phyloP scores from a whole-genome alignment of 2,329 filamentous ascomycete species.

The Aspergillus puulaauensis region DNA sequence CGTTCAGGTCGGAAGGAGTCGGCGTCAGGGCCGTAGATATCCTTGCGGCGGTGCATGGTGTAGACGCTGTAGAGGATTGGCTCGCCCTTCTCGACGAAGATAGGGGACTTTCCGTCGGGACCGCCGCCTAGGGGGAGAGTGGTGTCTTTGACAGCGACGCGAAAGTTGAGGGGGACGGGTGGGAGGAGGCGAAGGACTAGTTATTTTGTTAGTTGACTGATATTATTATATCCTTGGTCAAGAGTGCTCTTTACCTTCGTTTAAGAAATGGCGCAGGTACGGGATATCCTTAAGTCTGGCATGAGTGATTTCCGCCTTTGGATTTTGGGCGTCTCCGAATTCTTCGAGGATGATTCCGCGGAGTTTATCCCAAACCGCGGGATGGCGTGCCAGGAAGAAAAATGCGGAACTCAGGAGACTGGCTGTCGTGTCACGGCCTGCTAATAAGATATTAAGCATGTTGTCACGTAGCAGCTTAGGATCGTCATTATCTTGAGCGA shows the following conservation, averaged over 20 bases:
- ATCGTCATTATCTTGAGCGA: slow-evolving; percentile 48
- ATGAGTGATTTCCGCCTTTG: slow-evolving; percentile 43
- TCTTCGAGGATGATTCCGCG: slow-evolving; percentile 35
- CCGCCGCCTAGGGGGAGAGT: slow-evolving; percentile 57
- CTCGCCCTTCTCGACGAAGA: slow-evolving; percentile 66
- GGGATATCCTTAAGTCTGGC: slow-evolving; percentile 41
- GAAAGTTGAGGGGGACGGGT: slow-evolving; percentile 47
- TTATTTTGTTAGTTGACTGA: slow-evolving; percentile 1
- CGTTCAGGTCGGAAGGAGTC: slow-evolving; percentile 50
- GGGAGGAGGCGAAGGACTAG: slow-evolving; percentile 45
- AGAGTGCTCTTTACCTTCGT: slow-evolving; percentile 28
- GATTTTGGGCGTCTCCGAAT: slow-evolving; percentile 43
- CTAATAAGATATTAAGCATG: slow-evolving; percentile 52
- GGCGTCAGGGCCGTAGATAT: slow-evolving; percentile 47
- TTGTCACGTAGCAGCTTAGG: slow-evolving; percentile 48
- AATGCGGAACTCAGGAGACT: slow-evolving; percentile 47
- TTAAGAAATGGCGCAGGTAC: slow-evolving; percentile 41
- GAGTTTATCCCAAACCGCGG: slow-evolving; percentile 36
- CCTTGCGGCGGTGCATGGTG: slow-evolving; percentile 68
- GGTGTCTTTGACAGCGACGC: slow-evolving; percentile 42
- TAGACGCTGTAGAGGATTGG: slow-evolving; percentile 67
- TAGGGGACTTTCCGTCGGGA: slow-evolving; percentile 55
- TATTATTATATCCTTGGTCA: neutral
- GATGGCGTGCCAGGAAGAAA: slow-evolving; percentile 46
- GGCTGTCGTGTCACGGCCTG: slow-evolving; percentile 55